Evolutionary conservation across 225 moss, liverwort and hornwort species (phyloP).

Genomic region (Rhytidiadelphus loreus): DNA sequence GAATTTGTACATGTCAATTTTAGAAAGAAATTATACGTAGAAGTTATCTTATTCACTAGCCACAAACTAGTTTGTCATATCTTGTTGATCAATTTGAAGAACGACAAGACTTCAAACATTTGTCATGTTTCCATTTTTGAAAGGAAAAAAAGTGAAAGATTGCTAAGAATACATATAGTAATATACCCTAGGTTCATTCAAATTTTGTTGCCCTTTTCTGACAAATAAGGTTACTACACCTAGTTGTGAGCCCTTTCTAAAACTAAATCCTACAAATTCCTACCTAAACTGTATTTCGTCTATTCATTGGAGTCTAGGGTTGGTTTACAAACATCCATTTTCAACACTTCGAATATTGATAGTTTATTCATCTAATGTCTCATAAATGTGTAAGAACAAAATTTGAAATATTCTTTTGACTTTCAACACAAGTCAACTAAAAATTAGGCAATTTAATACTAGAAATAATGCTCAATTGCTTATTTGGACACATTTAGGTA

Average conservation of each 20-base stretch:
- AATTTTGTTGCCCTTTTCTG: fast-evolving
- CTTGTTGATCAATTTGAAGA: not conserved
- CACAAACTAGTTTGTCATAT: not conserved
- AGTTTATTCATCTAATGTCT: not conserved
- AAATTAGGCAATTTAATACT: not conserved
- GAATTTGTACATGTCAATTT: fast-evolving
- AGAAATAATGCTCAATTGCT: not conserved
- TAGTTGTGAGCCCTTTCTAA: fast-evolving
- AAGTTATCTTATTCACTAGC: too few relatives aligned
- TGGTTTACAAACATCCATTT: not conserved
- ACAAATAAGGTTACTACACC: not conserved
- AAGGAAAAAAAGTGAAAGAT: not conserved
- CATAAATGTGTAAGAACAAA: not conserved
- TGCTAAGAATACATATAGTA: not conserved
- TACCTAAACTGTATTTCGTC: fast-evolving
- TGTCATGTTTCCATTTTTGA: not conserved
- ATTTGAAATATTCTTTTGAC: not conserved
- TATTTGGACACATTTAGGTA: fast-evolving
- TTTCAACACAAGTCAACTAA: not conserved
- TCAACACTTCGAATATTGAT: not conserved
- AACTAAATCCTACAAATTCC: fast-evolving
- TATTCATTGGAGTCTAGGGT: fast-evolving
- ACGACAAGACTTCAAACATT: not conserved
- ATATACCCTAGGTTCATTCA: not conserved
- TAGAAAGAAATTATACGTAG: not conserved